Evolutionary conservation across 2,329 filamentous ascomycete species (phyloP), one percentile per base, ranked within the genome.

Genomic region (Alternaria postmessia): DNA sequence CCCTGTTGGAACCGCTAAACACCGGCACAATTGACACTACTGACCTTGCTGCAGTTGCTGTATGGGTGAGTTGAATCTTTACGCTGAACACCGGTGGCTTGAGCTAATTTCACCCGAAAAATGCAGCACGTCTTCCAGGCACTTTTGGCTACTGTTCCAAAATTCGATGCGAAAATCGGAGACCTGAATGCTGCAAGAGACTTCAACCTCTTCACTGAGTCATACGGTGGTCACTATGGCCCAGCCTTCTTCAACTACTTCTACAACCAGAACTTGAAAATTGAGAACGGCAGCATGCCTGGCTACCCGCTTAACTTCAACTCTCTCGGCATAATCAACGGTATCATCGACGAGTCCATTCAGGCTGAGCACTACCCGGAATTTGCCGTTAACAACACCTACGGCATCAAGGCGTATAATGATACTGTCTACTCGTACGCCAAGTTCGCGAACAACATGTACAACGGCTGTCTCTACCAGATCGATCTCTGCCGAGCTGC

Each of bases 371-470:
- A 81, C 57, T 86, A 85, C 57, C 84, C 84, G 0, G 82, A 85
- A 48, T 85, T 86, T 55, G 83, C 84, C 1, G 76, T 82, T 20
- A 80, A 86, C 73, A 86, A 86, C 68, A 85, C 84, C 9, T 88
- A 87, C 59, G 84, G 83, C 39, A 85, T 86, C 67, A 81, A 81
- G 62, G 74, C 79, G 0, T 79, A 86, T 66, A 88, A 88, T 63
- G 83, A 88, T 22, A 86, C 85, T 3, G 82, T 87, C 5, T 87
- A 88, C 72, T 81, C 83, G 57, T 87, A 85, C 66, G 85, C 85
- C 75, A 86, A 84, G 59, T 86, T 86, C 44, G 84, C 84, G n/a
- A 80, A 81, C 54, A 75, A 76, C 59, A 79, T 85, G 79, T 64
- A 75, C 51, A 64, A 62, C 55, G 85, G 85, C 22, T 87, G 85